A percentile compares a stretch with the other conserved stretches of the same genome.
Conservation (phyloP, 441 rosid species). For the Sinapis alba region DNA sequence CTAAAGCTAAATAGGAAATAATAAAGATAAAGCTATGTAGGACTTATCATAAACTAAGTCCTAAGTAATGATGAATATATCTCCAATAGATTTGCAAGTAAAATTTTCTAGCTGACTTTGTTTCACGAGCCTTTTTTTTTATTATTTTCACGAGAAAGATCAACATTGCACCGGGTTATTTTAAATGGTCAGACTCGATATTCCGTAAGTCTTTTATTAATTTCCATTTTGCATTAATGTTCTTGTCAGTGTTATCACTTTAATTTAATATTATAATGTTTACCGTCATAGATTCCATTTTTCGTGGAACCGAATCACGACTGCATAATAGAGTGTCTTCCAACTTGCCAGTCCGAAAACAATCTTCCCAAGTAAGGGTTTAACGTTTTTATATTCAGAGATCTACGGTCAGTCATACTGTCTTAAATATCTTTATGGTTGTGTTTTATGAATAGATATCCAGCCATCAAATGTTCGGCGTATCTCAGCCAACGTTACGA, state of each 20-base stretch:
- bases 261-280: neutral
- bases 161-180: constrained; percentile 88
- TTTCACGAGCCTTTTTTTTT: neutral
- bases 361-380: constrained; percentile 75
- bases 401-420: neutral
- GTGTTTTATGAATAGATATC: constrained; percentile 52
- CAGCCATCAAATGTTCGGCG: constrained; percentile 63
- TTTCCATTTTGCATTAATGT: neutral
- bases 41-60: too few relatives aligned
- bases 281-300: constrained; percentile 61
- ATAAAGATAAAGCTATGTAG: too few relatives aligned
- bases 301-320: constrained; percentile 53
- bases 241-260: neutral
- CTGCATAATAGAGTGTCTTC: constrained; percentile 60
- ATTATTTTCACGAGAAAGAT: constrained; percentile 42
- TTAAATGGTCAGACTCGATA: constrained; percentile 75
- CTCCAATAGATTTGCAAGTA: neutral
- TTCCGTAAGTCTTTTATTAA: constrained; percentile 54
- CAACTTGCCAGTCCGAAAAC: constrained; percentile 72
- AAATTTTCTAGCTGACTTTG: neutral
- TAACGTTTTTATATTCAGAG: neutral
- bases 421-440: neutral
- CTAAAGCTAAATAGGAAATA: too few relatives aligned
- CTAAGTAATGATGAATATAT: too few relatives aligned
- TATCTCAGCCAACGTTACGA: constrained; percentile 55